Base-by-base conservation (phyloP, 345 rosid species). In the Dimocarpus longan region DNA sequence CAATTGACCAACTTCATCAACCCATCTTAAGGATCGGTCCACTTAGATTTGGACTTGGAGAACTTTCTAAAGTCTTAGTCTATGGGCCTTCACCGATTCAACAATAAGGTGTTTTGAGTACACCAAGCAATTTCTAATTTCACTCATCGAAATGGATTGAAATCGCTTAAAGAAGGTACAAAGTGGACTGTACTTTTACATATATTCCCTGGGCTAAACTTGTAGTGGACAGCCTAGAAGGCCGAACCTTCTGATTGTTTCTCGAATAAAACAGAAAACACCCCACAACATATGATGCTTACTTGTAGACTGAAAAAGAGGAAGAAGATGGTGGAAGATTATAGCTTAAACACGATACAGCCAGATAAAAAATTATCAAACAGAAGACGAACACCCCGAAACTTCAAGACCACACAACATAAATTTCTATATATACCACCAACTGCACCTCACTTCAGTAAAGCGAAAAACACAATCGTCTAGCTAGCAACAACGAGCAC, bases 241-340 rank as follows among this genome's bases (percentile, higher is more conserved):
- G 37, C 37, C 37, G 5, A 1, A 54, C 10, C 40, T 70, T 70
- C 73, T 48, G 32, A 48, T 1, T 5, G 1, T 19, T 42, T 16
- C 71, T 42, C 1, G n/a, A 68, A 24, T 3, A 12, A 19, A 21
- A 21, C 6, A 63, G 39, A 10, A 15, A 10, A 46, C 10, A 46
- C 50, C 50, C 12, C 12, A 46, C 50, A 46, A 46, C 50, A 9
- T 5, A 46, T 46, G 50, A 42, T 42, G 1, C 9, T 4, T 8
- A 6, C 44, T 5, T 42, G 44, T 42, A 5, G 44, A 42, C 44
- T 12, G 15, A 52, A 10, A 10, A 10, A 15, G 22, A 1, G 10
- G 10, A 18, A 46, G 82, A 71, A 80, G 79, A 6, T 15, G 18
- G 73, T 28, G 52, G 80, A 80, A 76, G 63, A 21, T 75, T 56